phyloP scores from a whole-genome alignment of 106 monocot genomes.

The Dioscorea dumetorum region DNA sequence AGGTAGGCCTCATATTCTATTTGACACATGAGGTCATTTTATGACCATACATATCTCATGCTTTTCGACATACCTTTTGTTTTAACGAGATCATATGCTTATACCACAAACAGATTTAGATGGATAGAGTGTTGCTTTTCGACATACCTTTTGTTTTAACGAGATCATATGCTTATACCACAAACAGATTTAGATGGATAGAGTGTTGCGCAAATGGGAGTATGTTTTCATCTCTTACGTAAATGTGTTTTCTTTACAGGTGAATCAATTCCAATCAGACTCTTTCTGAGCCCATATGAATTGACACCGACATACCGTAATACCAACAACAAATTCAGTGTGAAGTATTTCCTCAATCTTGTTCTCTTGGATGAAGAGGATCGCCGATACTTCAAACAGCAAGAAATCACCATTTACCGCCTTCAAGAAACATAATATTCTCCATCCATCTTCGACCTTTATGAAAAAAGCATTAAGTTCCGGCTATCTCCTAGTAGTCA shows the following conservation, averaged over 20 bases:
- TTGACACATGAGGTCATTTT: background rate
- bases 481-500: background rate
- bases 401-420: conserved; percentile 69
- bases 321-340: conserved; percentile 82
- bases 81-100: too few species aligned
- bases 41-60: background rate
- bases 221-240: background rate
- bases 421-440: conserved; percentile 32
- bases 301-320: conserved; percentile 76
- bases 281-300: conserved; percentile 74
- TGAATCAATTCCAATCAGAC: conserved; percentile 71
- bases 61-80: background rate
- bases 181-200: too few species aligned
- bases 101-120: too few species aligned
- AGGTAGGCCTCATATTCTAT: conserved; percentile 30
- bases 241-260: conserved; percentile 24
- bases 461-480: background rate
- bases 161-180: too few species aligned
- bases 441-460: background rate
- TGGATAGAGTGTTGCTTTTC: too few species aligned
- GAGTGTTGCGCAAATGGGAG: too few species aligned
- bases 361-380: conserved; percentile 80
- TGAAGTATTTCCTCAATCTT: conserved; percentile 72
- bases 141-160: too few species aligned
- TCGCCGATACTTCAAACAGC: conserved; percentile 73